phyloP scores from a whole-genome alignment of 176 grass and related monocot genomes.

The Rhynchospora tenuis region DNA sequence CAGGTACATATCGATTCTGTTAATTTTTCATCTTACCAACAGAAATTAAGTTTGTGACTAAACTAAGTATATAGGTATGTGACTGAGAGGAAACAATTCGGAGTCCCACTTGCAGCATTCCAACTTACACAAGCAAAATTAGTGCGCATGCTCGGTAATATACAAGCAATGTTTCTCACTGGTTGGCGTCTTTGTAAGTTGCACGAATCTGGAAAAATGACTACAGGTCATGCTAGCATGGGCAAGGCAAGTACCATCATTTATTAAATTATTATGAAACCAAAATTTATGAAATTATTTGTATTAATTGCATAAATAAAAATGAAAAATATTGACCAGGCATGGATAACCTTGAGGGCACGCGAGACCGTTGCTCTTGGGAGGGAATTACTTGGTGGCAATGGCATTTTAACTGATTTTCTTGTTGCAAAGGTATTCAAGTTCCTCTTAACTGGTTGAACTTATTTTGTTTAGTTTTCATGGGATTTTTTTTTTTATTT shows the following conservation, averaged over 20 bases:
- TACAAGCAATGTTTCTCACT: constrained; percentile 51
- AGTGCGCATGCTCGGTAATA: constrained; percentile 52
- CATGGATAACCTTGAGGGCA: constrained; percentile 50
- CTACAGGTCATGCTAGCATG: constrained; percentile 43
- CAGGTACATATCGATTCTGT: constrained; percentile 24
- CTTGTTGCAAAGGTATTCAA: constrained; percentile 50
- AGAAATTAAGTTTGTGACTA: not conserved
- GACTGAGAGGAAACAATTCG: constrained; percentile 59
- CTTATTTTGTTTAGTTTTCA: not conserved
- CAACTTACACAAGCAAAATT: constrained; percentile 66
- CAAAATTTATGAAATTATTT: not conserved
- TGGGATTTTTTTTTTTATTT: not conserved
- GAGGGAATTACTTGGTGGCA: constrained; percentile 54
- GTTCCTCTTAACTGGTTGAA: not conserved
- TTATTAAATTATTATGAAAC: not conserved
- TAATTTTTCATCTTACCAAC: not conserved
- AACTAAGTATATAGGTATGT: constrained; percentile 44
- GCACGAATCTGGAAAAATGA: constrained; percentile 39
- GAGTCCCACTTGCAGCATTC: constrained; percentile 46
- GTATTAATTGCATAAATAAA: not conserved
- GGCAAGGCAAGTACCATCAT: constrained; percentile 32
- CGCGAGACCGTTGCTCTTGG: constrained; percentile 52
- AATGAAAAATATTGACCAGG: constrained; percentile 15
- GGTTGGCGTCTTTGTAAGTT: constrained; percentile 50
- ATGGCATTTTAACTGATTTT: constrained; percentile 65